phyloP scores from a whole-genome alignment of 495 filamentous ascomycete genomes.

The Elaphomyces granulatus region DNA sequence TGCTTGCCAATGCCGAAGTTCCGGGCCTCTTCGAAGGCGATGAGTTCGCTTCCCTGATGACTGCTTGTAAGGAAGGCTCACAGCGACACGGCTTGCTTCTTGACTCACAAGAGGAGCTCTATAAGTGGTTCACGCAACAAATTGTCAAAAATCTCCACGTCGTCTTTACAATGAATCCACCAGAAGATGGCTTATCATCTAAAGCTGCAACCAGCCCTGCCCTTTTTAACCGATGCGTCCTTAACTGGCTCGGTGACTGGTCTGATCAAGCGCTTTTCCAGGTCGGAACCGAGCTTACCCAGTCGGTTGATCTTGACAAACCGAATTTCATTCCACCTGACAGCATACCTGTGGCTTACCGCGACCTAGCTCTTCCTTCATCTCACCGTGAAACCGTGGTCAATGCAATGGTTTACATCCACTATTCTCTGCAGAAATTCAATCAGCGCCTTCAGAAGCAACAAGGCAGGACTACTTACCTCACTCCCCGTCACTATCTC shows the following conservation, averaged over 20 bases:
- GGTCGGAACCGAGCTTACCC: slow-evolving; percentile 88
- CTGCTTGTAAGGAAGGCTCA: slow-evolving; percentile 93
- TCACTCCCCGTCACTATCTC: slow-evolving; percentile 92
- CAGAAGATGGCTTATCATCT: slow-evolving; percentile 82
- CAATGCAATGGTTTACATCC: slow-evolving; percentile 97
- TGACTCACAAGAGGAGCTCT: slow-evolving; percentile 94
- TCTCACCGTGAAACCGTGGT: slow-evolving; percentile 81
- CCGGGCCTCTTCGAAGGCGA: slow-evolving; percentile 97
- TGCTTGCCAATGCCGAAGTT: slow-evolving; percentile 95
- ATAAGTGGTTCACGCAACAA: slow-evolving; percentile 99
- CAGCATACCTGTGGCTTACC: slow-evolving; percentile 80
- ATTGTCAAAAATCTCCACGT: slow-evolving; percentile 98
- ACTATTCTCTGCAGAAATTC: slow-evolving; percentile 83
- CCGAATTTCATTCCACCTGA: slow-evolving; percentile 76
- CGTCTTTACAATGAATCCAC: slow-evolving; percentile 99
- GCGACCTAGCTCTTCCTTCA: slow-evolving; percentile 68
- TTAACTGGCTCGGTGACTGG: slow-evolving; percentile 99
- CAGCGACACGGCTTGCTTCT: slow-evolving; percentile 89
- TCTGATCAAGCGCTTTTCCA: slow-evolving; percentile 98
- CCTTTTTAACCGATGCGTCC: slow-evolving; percentile 95
- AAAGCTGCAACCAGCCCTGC: slow-evolving; percentile 96
- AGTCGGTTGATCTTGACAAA: slow-evolving; percentile 86
- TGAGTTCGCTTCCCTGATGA: slow-evolving; percentile 92
- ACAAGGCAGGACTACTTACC: slow-evolving; percentile 77
- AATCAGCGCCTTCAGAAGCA: slow-evolving; percentile 81